These are phyloP conservation scores for Dictyostelium capitatum DNA, from an alignment of 78 protist species.

Conservation along the genomic window DNA sequence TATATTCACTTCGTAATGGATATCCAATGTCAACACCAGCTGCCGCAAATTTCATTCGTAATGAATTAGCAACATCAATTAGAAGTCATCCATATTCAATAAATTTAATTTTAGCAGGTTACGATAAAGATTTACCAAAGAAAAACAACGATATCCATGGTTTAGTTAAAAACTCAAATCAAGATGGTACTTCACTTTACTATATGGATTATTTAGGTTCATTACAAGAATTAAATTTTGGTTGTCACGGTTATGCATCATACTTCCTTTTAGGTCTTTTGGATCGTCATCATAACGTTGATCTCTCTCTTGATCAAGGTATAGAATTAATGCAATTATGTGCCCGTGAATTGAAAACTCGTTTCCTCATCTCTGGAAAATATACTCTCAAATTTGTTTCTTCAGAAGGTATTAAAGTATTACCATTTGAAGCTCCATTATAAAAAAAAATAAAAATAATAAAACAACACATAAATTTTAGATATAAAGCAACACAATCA, in stretches of 20 bases:
- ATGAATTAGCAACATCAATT: slow-evolving; percentile 80
- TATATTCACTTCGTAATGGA: slow-evolving; percentile 82
- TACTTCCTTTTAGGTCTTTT: slow-evolving; percentile 81
- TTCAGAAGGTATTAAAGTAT: slow-evolving; percentile 28
- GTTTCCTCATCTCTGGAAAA: slow-evolving; percentile 81
- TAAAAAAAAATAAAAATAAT: neutral
- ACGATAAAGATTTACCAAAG: slow-evolving; percentile 49
- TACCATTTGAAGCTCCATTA: slow-evolving; percentile 28
- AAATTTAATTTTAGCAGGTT: slow-evolving; percentile 88
- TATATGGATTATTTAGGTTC: slow-evolving; percentile 88
- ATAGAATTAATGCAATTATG: slow-evolving; percentile 61
- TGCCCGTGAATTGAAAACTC: slow-evolving; percentile 71
- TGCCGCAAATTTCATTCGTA: slow-evolving; percentile 81
- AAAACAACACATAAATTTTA: neutral
- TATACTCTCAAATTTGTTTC: slow-evolving; percentile 29
- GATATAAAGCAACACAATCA: neutral
- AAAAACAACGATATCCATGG: no score
- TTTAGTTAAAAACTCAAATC: no score
- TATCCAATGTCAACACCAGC: slow-evolving; percentile 80
- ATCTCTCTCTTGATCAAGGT: slow-evolving; percentile 78
- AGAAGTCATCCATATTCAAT: slow-evolving; percentile 83
- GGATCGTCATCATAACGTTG: slow-evolving; percentile 80
- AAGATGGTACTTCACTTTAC: slow-evolving; percentile 73
- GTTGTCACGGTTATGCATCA: slow-evolving; percentile 89
- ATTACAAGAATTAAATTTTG: slow-evolving; percentile 82